Conservation (phyloP, 208 protist genomes). For the Trypanosoma boissoni region DNA sequence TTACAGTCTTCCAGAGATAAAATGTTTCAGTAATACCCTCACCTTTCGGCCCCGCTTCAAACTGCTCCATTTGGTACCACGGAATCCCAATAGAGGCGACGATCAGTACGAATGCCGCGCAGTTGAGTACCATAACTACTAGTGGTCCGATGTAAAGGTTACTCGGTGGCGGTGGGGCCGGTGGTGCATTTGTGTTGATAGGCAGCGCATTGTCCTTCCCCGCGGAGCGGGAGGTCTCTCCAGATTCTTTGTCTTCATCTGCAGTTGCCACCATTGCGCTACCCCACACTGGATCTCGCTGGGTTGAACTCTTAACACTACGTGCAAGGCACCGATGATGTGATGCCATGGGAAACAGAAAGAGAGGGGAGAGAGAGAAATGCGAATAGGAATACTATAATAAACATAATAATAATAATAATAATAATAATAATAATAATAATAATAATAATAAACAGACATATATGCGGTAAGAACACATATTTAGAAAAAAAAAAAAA, state of each 20-base stretch:
- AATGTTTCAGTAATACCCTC: slow-evolving; percentile 25
- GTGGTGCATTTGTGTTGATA: slow-evolving; percentile 3
- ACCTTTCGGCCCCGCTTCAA: slow-evolving; percentile 28
- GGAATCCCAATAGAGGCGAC: slow-evolving; percentile 52
- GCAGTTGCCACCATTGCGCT: too few relatives aligned
- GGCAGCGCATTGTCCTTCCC: not conserved
- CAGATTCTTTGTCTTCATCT: too few relatives aligned
- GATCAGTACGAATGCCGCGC: slow-evolving; percentile 43
- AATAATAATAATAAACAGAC: not conserved
- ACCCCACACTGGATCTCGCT: too few relatives aligned
- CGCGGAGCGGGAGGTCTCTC: too few relatives aligned
- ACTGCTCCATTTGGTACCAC: slow-evolving; percentile 69
- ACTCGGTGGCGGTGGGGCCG: slow-evolving; percentile 47
- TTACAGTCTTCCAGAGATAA: slow-evolving; percentile 50
- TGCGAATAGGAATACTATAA: too few relatives aligned
- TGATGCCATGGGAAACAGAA: too few relatives aligned
- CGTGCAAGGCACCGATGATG: too few relatives aligned
- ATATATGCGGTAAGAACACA: not conserved
- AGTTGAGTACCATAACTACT: slow-evolving; percentile 31
- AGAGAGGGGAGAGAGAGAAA: too few relatives aligned
- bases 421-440: slow-evolving; percentile 1
- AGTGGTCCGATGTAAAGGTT: slow-evolving; percentile 44
- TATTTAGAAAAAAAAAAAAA: not conserved
- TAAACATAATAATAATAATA: too few relatives aligned
- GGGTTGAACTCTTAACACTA: too few relatives aligned